Evolutionary conservation across 495 filamentous ascomycete genomes (phyloP).

Genomic region (Hypoxylon perforatum): DNA sequence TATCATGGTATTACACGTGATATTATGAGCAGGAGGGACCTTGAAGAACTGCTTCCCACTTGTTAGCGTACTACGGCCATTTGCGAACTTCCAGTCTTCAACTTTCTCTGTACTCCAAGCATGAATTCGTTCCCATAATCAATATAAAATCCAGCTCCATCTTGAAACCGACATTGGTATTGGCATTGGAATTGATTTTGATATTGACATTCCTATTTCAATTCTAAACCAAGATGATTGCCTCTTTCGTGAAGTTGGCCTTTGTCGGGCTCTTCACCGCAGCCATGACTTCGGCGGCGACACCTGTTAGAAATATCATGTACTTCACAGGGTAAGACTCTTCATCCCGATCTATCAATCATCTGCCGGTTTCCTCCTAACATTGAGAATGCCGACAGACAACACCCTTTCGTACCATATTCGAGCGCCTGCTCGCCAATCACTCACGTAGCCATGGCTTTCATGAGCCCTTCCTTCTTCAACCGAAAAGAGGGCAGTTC

Average conservation of each 20-base stretch:
- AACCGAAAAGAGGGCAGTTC: constrained; percentile 58
- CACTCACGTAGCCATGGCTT: constrained; percentile 75
- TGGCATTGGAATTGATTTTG: neutral
- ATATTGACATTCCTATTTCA: neutral
- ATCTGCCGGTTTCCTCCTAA: neutral
- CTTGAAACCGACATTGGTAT: too few species aligned
- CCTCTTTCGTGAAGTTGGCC: neutral
- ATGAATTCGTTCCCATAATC: too few species aligned
- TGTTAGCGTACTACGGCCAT: too few species aligned
- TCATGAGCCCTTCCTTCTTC: constrained; percentile 71
- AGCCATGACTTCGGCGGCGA: constrained; percentile 21
- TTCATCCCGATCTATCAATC: neutral
- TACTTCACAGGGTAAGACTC: constrained; percentile 66
- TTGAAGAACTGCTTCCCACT: too few species aligned
- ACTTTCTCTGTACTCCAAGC: too few species aligned
- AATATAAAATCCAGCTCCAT: too few species aligned
- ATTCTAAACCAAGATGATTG: constrained; percentile 10
- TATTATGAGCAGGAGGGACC: too few species aligned
- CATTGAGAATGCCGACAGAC: constrained; percentile 46
- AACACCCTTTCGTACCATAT: constrained; percentile 64
- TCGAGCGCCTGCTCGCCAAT: constrained; percentile 57
- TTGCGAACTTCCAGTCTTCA: too few species aligned
- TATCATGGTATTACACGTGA: too few species aligned
- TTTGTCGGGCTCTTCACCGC: constrained; percentile 21
- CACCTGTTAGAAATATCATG: constrained; percentile 62